Base-by-base conservation (phyloP, 1,284 basidiomycete species). In the Sparassis latifolia region DNA sequence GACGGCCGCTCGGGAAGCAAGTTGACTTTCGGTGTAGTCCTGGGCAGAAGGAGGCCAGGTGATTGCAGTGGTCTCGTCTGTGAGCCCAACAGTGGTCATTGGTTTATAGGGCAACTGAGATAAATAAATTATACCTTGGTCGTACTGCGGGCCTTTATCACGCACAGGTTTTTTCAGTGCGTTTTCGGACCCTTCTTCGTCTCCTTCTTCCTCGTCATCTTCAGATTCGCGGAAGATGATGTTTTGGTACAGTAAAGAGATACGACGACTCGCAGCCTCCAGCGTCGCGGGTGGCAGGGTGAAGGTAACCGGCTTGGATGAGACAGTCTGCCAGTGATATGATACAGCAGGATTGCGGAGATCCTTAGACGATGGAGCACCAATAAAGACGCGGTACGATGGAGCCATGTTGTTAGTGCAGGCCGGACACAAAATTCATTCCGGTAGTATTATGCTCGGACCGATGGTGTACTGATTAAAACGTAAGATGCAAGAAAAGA, bases 171-270 rank as follows among this genome's bases (percentile, higher is more conserved):
- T 20, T 20, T 20, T 20, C 20, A 20, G 20, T 20, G 20, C 20
- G 20, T 20, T 20, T 20, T 20, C 20, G 20, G 1, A 20, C 20
- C 20, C 54, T 20, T 60, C 52, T 20, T 49, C 50, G 45, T 55
- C 53, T 10, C 53, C 56, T 30, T 56, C 60, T 5, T 53, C 61
- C 44, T 55, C 51, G 27, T 47, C 54, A 4, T 60, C 59, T 20
- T 60, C 55, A 10, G 33, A 45, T 5, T 57, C 73, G 37, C 74
- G 65, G 55, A 87, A 86, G 12, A 86, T 82, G 30, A 80, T 73
- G 51, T 86, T 84, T 56, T 79, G 69, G 58, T 87, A 88, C 28
- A 86, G 64, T 42, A 76, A 52, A 2, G 86, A 87, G 38, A 89
- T 80, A 32, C 82, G 72, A 10, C 71, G 70, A 60, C 75, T 82